These are phyloP conservation scores for Moricandia arvensis DNA, from an alignment of 345 rosid species.

Conservation along the genomic window DNA sequence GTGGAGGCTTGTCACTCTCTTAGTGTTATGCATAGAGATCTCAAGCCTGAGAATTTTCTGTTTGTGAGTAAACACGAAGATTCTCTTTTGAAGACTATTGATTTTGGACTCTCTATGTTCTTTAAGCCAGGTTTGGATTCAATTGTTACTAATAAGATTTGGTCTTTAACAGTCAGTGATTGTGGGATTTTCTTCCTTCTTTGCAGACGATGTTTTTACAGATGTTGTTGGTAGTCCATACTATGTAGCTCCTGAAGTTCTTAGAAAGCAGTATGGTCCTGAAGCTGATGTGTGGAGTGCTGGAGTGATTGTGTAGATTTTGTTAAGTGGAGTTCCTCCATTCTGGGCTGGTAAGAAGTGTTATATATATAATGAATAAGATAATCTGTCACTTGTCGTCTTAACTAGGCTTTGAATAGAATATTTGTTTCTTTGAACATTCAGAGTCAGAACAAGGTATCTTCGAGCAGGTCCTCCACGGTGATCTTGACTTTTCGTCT, in stretches of 20 bases:
- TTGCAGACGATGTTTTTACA: slow-evolving; percentile 64
- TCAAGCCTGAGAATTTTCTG: neutral
- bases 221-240: slow-evolving; percentile 95
- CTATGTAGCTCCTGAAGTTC: slow-evolving; percentile 90
- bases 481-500: slow-evolving; percentile 76
- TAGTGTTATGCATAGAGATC: neutral
- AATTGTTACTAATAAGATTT: neutral
- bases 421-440: slow-evolving; percentile 6
- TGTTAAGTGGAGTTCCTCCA: slow-evolving; percentile 92
- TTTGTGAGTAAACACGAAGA: neutral
- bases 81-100: neutral
- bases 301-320: slow-evolving; percentile 82
- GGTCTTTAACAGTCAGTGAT: too few relatives aligned
- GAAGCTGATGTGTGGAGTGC: slow-evolving; percentile 98
- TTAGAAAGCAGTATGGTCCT: slow-evolving; percentile 71
- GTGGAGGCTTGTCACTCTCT: neutral
- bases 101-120: neutral
- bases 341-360: slow-evolving; percentile 81
- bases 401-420: neutral
- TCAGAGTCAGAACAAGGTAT: slow-evolving; percentile 82
- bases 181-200: neutral
- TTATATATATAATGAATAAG: neutral
- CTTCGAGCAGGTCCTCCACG: slow-evolving; percentile 81
- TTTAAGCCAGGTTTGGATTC: neutral
- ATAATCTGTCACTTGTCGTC: neutral